These are phyloP conservation scores for Ceratocystis cacaofunesta DNA, from an alignment of 2,329 filamentous ascomycete genomes.

Conservation along the genomic window DNA sequence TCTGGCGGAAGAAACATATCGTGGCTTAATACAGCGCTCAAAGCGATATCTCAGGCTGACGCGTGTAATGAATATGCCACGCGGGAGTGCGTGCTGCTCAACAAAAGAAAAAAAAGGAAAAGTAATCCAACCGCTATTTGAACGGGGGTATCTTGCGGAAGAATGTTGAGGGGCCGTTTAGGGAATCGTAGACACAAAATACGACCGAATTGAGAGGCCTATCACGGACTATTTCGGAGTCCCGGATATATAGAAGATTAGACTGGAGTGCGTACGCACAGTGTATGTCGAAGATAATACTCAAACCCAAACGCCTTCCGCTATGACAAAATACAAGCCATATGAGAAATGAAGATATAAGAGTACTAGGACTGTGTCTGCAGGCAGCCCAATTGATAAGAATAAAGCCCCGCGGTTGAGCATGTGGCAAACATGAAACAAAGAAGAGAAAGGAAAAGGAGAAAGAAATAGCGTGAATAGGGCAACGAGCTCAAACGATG, in stretches of 20 bases:
- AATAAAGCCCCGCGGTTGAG: conserved; percentile 4
- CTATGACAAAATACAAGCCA: conserved; percentile 29
- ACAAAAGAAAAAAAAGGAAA: not conserved
- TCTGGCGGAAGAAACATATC: not conserved
- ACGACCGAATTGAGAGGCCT: not conserved
- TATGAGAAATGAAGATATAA: conserved; percentile 18
- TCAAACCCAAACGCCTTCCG: conserved; percentile 41
- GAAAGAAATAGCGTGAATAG: conserved; percentile 18
- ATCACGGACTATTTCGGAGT: conserved; percentile 6
- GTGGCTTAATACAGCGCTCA: not conserved
- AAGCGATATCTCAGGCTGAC: not conserved
- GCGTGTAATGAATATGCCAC: too few relatives aligned
- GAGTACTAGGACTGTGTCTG: conserved; percentile 4
- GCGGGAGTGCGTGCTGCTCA: not conserved
- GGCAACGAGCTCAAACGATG: conserved; percentile 21
- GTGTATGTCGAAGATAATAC: conserved; percentile 34
- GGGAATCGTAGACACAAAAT: not conserved
- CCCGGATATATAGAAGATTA: conserved; percentile 34
- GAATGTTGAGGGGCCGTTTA: not conserved
- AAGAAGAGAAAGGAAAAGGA: conserved; percentile 22
- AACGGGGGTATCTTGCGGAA: conserved; percentile 2
- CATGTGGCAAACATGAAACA: conserved; percentile 18
- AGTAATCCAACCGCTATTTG: not conserved
- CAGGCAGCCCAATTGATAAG: not conserved
- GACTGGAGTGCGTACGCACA: conserved; percentile 31